Percentiles rank a stretch among this genome's conserved stretches.
Evolutionary conservation across 257 asterid species (phyloP).

Genomic region (Nyctanthes arbortristis): DNA sequence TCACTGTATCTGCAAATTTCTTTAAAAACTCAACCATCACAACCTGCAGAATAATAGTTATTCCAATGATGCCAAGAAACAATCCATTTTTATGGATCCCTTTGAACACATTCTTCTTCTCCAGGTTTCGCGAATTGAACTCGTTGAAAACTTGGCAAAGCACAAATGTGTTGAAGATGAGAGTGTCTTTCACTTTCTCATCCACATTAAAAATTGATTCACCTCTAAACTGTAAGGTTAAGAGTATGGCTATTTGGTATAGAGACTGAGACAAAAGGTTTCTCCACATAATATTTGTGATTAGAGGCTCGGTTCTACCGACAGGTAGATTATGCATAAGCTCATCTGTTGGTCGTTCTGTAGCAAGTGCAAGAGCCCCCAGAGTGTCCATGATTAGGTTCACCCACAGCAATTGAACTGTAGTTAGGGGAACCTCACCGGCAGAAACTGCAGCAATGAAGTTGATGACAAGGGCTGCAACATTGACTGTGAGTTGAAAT

Average conservation of each 20-base stretch:
- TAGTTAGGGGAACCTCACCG: constrained; percentile 65
- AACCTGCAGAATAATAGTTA: constrained; percentile 43
- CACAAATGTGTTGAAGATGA: constrained; percentile 63
- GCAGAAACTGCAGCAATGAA: constrained; percentile 73
- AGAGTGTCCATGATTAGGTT: constrained; percentile 71
- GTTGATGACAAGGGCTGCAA: constrained; percentile 63
- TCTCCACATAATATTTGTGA: constrained; percentile 70
- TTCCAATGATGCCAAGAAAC: constrained; percentile 50
- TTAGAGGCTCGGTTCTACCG: constrained; percentile 46
- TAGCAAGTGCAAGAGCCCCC: constrained; percentile 71
- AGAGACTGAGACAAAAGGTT: constrained; percentile 56
- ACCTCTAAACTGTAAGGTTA: constrained; percentile 58
- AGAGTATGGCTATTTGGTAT: constrained; percentile 52
- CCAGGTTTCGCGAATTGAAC: constrained; percentile 49
- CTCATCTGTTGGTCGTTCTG: constrained; percentile 47
- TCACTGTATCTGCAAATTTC: constrained; percentile 53
- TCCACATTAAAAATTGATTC: constrained; percentile 32
- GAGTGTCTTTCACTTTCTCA: constrained; percentile 45
- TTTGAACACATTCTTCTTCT: constrained; percentile 51
- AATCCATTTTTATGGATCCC: constrained; percentile 43
- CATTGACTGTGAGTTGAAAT: constrained; percentile 72
- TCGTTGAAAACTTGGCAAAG: constrained; percentile 65
- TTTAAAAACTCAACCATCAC: constrained; percentile 55
- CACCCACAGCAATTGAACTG: constrained; percentile 76
- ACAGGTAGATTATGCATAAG: constrained; percentile 50